A percentile compares a stretch with the other conserved stretches of the same genome.
phyloP scores from a whole-genome alignment of 192 early-diverging fungal genomes.

The Podochytrium sp. region DNA sequence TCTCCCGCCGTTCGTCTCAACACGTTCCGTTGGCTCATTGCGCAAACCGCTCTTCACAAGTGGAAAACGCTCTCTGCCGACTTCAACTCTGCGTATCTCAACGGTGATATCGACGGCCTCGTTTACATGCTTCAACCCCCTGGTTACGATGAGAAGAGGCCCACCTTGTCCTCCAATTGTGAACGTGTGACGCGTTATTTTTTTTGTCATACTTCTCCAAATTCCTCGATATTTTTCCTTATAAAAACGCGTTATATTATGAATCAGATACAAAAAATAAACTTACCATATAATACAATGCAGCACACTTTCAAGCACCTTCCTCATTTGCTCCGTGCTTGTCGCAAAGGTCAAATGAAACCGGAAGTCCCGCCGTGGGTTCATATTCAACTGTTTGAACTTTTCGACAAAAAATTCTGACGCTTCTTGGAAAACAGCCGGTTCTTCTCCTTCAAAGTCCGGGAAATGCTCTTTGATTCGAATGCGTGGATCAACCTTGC shows the following conservation, averaged over 20 bases:
- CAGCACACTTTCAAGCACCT: constrained; percentile 41
- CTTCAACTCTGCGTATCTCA: background rate
- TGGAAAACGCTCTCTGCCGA: background rate
- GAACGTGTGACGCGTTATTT: too few species aligned
- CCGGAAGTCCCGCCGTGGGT: constrained; percentile 41
- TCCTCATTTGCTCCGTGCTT: constrained; percentile 58
- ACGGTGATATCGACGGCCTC: too few species aligned
- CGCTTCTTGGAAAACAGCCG: constrained; percentile 43
- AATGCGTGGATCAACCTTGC: constrained; percentile 8
- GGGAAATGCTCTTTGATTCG: background rate
- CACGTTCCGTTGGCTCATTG: constrained; percentile 6
- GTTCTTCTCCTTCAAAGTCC: constrained; percentile 24
- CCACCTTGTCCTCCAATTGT: too few species aligned
- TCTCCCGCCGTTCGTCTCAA: constrained; percentile 10
- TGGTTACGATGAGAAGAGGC: too few species aligned
- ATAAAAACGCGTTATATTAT: too few species aligned
- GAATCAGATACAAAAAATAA: too few species aligned
- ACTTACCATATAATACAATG: constrained; percentile 40
- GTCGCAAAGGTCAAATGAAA: constrained; percentile 64
- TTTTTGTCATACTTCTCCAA: too few species aligned
- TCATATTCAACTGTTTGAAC: constrained; percentile 43
- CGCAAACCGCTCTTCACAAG: background rate
- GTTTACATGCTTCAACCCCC: too few species aligned
- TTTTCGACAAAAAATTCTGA: constrained; percentile 44
- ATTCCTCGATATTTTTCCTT: too few species aligned